Evolutionary conservation across 2,329 filamentous ascomycete species (phyloP), one percentile per base, ranked within the genome.

Genomic region (Calonectria multiphialidica): DNA sequence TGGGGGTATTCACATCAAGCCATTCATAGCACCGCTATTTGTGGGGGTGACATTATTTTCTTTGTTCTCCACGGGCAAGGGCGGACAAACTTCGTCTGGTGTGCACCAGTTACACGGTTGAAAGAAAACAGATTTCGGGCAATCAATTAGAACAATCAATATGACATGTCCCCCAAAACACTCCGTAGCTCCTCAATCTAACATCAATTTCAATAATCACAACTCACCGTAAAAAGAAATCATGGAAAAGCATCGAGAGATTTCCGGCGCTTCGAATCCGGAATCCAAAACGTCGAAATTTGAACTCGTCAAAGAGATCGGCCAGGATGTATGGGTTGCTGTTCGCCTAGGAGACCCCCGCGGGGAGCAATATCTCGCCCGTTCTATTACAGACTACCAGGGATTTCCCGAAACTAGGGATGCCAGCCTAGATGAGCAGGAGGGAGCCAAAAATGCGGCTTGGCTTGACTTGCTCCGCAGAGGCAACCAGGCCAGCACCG

Each of bases 281-380:
- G 64, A 73, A 57, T 72, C 42, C 21, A 13, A 33, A 8, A 33
- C 16, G 15, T 12, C 75, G 21, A 59, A 71, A 16, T 82, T 84
- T 66, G 77, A 78, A 25, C 80, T 83, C n/a, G 30, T 81, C 72
- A 81, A 83, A 47, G 66, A 76, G 59, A 64, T 83, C 28, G 72
- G 71, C 6, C 65, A 78, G n/a, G 75, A 78, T 55, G 72, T 81
- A 18, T 83, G 81, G 80, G 75, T 85, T 37, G 82, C 85, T 49
- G 72, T 69, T 33, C 76, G 73, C 35, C 64, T n/a, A 25, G 74
- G 73, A 28, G 78, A 80, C n/a, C 74, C 76, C 8, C 80, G 83
- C 61, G 78, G 79, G 59, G 79, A 81, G 45, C 72, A 79, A 45
- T 84, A 84, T 72, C 73, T 87, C 23, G 84, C 82, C 18, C 73